phyloP scores from a whole-genome alignment of 2,329 filamentous ascomycete genomes.

The Celoporthe dispersa region DNA sequence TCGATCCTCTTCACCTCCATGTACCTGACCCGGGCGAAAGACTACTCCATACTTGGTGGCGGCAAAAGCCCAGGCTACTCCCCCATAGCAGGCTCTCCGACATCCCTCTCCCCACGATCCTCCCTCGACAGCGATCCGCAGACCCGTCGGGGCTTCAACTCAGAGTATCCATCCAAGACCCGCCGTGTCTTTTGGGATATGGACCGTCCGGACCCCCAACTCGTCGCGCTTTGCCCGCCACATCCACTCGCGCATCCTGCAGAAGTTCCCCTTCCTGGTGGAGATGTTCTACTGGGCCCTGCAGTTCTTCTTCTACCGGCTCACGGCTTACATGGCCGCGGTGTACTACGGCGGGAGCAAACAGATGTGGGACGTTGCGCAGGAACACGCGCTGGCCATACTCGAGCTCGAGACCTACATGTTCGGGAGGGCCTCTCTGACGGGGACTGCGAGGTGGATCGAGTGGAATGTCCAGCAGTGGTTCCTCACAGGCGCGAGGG shows the following conservation, averaged over 20 bases:
- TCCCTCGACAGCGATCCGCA: constrained; percentile 30
- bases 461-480: constrained; percentile 51
- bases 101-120: constrained; percentile 28
- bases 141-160: constrained; percentile 31
- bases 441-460: constrained; percentile 42
- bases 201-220: constrained; percentile 53
- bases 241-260: constrained; percentile 62
- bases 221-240: constrained; percentile 61
- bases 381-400: constrained; percentile 48
- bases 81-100: constrained; percentile 24
- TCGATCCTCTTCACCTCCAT: constrained; percentile 43
- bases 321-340: constrained; percentile 58
- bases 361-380: constrained; percentile 49
- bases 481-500: constrained; percentile 47
- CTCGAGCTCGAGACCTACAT: constrained; percentile 45
- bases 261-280: constrained; percentile 69
- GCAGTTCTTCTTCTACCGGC: constrained; percentile 66
- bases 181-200: constrained; percentile 38
- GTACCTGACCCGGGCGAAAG: constrained; percentile 43
- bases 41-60: constrained; percentile 40
- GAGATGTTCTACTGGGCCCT: constrained; percentile 78
- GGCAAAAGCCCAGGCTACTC: constrained; percentile 22
- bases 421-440: constrained; percentile 33
- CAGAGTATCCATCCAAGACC: constrained; percentile 37
- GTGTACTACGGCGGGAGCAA: constrained; percentile 51